A percentile compares a stretch with the other conserved stretches of the same genome.
These are phyloP conservation scores for Thelonectria blattea DNA, from an alignment of 2,329 filamentous ascomycete species.

Conservation along the genomic window DNA sequence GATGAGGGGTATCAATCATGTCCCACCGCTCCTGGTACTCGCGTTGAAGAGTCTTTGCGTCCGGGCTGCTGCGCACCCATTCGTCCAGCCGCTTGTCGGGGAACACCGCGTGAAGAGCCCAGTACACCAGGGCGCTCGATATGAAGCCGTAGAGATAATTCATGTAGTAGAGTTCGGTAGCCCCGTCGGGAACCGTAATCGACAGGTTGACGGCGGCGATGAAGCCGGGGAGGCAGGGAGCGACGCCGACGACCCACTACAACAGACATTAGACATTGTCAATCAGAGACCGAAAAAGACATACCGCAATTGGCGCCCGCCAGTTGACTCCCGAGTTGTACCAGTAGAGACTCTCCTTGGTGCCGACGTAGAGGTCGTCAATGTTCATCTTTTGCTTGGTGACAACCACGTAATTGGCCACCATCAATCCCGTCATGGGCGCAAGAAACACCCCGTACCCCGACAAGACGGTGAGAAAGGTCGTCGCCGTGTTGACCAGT, in stretches of 20 bases:
- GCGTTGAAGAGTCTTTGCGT: slow-evolving; percentile 38
- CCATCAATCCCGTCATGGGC: slow-evolving; percentile 50
- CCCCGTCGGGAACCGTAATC: slow-evolving; percentile 44
- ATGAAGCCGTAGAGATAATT: slow-evolving; percentile 49
- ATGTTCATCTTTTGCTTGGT: slow-evolving; percentile 44
- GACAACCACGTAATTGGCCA: slow-evolving; percentile 44
- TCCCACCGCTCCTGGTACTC: slow-evolving; percentile 43
- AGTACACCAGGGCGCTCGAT: slow-evolving; percentile 42
- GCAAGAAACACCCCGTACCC: slow-evolving; percentile 47
- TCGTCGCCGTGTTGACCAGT: slow-evolving; percentile 45
- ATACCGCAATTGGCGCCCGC: slow-evolving; percentile 47
- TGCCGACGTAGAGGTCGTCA: slow-evolving; percentile 43
- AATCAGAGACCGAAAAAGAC: slow-evolving; percentile 17
- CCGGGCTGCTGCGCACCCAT: slow-evolving; percentile 37
- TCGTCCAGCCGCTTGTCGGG: slow-evolving; percentile 37
- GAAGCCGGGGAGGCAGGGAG: slow-evolving; percentile 51
- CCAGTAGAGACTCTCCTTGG: slow-evolving; percentile 47
- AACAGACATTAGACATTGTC: not conserved
- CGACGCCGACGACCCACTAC: slow-evolving; percentile 49
- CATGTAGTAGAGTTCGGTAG: slow-evolving; percentile 47
- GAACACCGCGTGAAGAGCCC: slow-evolving; percentile 40
- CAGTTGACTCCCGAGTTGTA: slow-evolving; percentile 49
- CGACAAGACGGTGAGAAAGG: slow-evolving; percentile 45
- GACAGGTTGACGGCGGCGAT: slow-evolving; percentile 46
- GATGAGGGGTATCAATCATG: slow-evolving; percentile 26